phyloP scores from a whole-genome alignment of 1,284 basidiomycete species.

The Meira nashicola region DNA sequence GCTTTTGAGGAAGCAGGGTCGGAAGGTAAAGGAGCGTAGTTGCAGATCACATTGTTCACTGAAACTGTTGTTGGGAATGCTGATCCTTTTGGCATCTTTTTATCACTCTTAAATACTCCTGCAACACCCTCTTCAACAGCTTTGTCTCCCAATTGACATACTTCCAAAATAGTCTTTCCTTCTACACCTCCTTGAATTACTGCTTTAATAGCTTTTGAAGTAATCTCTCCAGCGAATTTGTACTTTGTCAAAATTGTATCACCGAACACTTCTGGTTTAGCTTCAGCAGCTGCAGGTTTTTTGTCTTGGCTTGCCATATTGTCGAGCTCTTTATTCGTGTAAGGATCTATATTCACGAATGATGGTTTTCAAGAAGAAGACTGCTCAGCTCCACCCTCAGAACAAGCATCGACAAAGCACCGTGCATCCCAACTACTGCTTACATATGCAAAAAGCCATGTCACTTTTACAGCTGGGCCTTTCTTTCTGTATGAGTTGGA shows the following conservation, averaged over 20 bases:
- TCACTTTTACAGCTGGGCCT: no score
- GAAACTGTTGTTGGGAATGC: slow-evolving; percentile 91
- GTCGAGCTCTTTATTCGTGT: not conserved
- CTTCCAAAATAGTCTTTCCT: slow-evolving; percentile 81
- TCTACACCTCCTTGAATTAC: slow-evolving; percentile 54
- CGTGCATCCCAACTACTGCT: no score
- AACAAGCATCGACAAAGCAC: no score
- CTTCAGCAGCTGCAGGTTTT: slow-evolving; percentile 9
- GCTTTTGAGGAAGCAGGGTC: slow-evolving; percentile 58
- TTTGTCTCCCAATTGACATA: slow-evolving; percentile 87
- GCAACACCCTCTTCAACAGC: slow-evolving; percentile 78
- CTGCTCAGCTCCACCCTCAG: no score
- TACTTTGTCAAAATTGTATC: slow-evolving; percentile 53
- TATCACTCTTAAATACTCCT: slow-evolving; percentile 77
- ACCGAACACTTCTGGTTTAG: slow-evolving; percentile 40
- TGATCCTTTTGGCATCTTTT: slow-evolving; percentile 70
- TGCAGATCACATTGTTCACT: slow-evolving; percentile 68
- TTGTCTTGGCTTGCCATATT: slow-evolving; percentile 2
- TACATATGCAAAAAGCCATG: no score
- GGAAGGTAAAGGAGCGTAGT: slow-evolving; percentile 60
- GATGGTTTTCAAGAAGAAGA: no score
- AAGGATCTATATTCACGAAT: no score
- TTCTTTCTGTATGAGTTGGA: no score
- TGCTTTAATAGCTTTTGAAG: slow-evolving; percentile 73
- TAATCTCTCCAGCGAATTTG: slow-evolving; percentile 84